phyloP scores from a whole-genome alignment of 768 basidiomycete genomes.

The Mycena rosella region DNA sequence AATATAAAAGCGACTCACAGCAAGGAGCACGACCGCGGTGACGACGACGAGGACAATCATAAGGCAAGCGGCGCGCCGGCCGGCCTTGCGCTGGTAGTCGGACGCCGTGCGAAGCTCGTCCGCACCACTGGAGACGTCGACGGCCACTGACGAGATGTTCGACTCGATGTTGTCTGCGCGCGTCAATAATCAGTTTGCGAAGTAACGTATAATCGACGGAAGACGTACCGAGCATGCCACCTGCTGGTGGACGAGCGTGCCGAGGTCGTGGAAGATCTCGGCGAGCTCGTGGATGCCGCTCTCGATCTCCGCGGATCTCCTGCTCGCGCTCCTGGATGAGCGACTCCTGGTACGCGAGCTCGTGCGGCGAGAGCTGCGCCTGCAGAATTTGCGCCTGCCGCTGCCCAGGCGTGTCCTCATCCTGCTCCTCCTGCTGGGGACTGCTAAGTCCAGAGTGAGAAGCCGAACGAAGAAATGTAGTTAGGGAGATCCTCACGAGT shows the following conservation, averaged over 20 bases:
- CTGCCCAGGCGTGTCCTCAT: conserved; percentile 64
- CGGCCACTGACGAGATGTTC: conserved; percentile 89
- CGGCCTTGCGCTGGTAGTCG: conserved; percentile 95
- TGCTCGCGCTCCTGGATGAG: conserved; percentile 93
- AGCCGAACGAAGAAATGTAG: neutral
- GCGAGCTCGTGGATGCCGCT: conserved; percentile 95
- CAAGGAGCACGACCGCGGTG: conserved; percentile 87
- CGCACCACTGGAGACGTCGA: conserved; percentile 85
- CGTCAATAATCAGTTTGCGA: neutral
- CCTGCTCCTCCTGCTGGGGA: conserved; percentile 43
- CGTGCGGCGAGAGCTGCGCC: conserved; percentile 85
- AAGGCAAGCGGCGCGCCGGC: conserved; percentile 89
- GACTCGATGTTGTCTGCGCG: conserved; percentile 91
- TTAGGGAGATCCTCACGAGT: conserved; percentile 47
- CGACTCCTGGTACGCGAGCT: conserved; percentile 96
- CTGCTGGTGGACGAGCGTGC: conserved; percentile 94
- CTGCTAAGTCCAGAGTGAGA: neutral
- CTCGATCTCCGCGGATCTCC: conserved; percentile 97
- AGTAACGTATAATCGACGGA: neutral
- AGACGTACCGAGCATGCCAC: conserved; percentile 89
- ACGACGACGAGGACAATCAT: conserved; percentile 91
- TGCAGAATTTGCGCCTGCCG: conserved; percentile 80
- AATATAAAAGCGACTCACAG: too few species aligned
- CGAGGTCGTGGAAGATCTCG: conserved; percentile 97
- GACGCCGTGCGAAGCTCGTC: conserved; percentile 91